Evolutionary conservation across 1,284 basidiomycete genomes (phyloP).

Genomic region (Ceratobasidium sp.): DNA sequence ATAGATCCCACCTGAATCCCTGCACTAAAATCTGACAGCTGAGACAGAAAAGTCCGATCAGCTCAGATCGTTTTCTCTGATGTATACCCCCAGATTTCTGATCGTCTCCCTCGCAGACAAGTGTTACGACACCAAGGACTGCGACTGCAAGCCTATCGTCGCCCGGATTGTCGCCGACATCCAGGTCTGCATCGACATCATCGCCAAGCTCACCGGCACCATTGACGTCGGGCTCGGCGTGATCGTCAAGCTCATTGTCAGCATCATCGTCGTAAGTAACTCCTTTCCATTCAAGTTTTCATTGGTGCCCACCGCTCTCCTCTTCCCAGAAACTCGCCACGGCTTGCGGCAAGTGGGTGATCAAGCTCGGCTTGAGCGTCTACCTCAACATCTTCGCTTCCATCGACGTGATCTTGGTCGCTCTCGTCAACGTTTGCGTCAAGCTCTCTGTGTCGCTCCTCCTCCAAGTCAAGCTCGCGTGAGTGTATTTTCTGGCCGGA

Average conservation of each 20-base stretch:
- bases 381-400: slow-evolving; percentile 4
- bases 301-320: background rate
- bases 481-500: background rate
- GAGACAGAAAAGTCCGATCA: no score
- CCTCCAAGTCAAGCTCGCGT: slow-evolving; percentile 4
- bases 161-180: background rate
- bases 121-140: background rate
- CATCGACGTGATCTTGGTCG: background rate
- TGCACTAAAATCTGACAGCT: no score
- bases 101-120: background rate
- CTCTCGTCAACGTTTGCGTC: background rate
- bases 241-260: slow-evolving; percentile 5
- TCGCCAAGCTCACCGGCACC: slow-evolving; percentile 5
- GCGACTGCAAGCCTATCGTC: slow-evolving; percentile 14
- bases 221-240: slow-evolving; percentile 11
- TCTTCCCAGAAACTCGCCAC: background rate
- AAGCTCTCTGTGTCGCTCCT: background rate
- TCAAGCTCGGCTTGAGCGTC: background rate
- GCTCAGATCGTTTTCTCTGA: background rate
- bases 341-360: background rate
- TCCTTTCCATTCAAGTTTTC: background rate
- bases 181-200: slow-evolving; percentile 1
- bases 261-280: slow-evolving; percentile 2
- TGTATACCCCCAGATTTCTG: background rate
- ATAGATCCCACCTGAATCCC: no score